phyloP scores from a whole-genome alignment of 2,329 filamentous ascomycete genomes.

The Diplodia sapinea region DNA sequence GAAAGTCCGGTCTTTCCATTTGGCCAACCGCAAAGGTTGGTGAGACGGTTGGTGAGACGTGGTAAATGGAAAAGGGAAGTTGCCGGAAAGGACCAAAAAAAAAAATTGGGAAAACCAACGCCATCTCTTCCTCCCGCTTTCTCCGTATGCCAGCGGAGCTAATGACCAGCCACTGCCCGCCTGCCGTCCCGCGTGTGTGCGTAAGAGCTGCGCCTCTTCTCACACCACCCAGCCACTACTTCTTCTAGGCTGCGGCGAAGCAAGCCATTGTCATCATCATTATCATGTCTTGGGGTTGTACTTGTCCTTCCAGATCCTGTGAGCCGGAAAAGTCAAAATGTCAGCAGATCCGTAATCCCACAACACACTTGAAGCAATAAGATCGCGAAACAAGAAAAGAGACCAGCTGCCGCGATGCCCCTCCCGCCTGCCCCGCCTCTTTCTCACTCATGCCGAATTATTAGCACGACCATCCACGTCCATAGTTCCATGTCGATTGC shows the following conservation, averaged over 20 bases:
- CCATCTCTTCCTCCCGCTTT: background rate
- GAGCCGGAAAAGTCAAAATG: constrained; percentile 3
- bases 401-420: background rate
- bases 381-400: background rate
- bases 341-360: constrained; percentile 14
- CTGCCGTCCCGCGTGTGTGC: background rate
- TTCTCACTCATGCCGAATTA: background rate
- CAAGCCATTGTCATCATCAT: constrained; percentile 6
- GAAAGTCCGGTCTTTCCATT: background rate
- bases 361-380: background rate
- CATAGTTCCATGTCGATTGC: background rate
- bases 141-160: background rate
- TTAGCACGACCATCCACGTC: background rate
- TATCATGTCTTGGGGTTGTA: constrained; percentile 64
- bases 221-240: background rate
- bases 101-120: background rate
- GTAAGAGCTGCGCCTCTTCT: background rate
- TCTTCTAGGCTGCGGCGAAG: background rate
- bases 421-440: background rate
- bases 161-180: background rate
- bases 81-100: background rate
- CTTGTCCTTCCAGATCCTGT: constrained; percentile 98
- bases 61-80: background rate
- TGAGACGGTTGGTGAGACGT: too few species aligned
- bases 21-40: background rate